Evolutionary conservation across 2,329 filamentous ascomycete genomes (phyloP), one percentile per base, ranked within the genome.

Genomic region (Fusarium sp.): DNA sequence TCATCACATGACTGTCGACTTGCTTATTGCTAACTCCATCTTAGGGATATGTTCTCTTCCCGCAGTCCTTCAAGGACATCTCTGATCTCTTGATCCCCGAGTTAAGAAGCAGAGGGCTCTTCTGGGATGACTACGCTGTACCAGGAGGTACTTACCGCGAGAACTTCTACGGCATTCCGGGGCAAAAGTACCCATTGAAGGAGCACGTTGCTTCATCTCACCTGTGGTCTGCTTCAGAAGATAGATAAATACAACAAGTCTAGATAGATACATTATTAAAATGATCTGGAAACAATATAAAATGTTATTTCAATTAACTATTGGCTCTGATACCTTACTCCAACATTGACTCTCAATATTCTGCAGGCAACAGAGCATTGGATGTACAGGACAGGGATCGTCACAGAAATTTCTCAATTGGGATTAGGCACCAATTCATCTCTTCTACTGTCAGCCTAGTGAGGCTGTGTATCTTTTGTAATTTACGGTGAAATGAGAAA

Each of bases 41-140:
- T 8, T 10, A 51, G 14, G 61, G 67, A 11, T 74, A 75, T 40
- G 79, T 77, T 1, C 64, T 81, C 1, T 79, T 82, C 61, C 91
- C 89, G 0, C 84, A 85, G 44, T 89, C 87, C 0, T 93, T 92
- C 76, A 85, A 90, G 60, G 90, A 93, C 2, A 86, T 90, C 32
- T 85, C 90, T 11, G 79, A 91, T 12, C 76, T 92, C 4, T 71
- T 92, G 1, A 34, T 51, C 8, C 47, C 47, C 90, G 91, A 0
- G 91, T 91, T 67, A 77, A 92, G 27, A 83, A 83, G 45, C 78
- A 80, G 24, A 80, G 89, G 89, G 0, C 71, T 90, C 6, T 88
- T 90, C 72, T 88, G 83, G 81, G 81, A 83, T 22, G 81, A 82
- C 29, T 85, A 85, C 45, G 78, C 75, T 2, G 81, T 83, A 0